These are phyloP conservation scores for Madurella fahalii DNA, from an alignment of 2,329 filamentous ascomycete genomes.

Conservation along the genomic window DNA sequence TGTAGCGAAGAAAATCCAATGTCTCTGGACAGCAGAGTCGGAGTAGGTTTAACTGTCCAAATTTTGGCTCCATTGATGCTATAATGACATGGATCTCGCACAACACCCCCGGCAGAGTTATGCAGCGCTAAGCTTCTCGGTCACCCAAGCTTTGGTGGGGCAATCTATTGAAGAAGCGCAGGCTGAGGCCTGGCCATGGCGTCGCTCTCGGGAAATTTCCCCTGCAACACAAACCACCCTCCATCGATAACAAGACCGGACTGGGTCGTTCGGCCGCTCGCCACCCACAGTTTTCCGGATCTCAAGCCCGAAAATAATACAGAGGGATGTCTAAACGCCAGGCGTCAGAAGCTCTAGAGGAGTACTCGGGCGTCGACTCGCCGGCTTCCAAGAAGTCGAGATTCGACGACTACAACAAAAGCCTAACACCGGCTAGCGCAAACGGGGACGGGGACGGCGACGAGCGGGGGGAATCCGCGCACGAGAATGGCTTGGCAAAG, in stretches of 20 bases:
- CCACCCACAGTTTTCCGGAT: too few species aligned
- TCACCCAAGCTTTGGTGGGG: slow-evolving; percentile 17
- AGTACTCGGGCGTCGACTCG: slow-evolving; percentile 50
- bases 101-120: too few species aligned
- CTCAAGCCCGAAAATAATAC: not conserved
- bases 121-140: slow-evolving; percentile 7
- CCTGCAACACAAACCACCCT: not conserved
- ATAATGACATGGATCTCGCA: too few species aligned
- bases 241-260: not conserved
- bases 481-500: slow-evolving; percentile 23
- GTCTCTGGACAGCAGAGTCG: not conserved
- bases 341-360: slow-evolving; percentile 58
- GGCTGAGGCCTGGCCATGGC: not conserved
- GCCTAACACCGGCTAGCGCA: slow-evolving; percentile 26
- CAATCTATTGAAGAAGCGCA: slow-evolving; percentile 2
- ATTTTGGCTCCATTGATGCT: not conserved
- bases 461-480: slow-evolving; percentile 14
- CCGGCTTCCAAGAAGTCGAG: slow-evolving; percentile 58
- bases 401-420: slow-evolving; percentile 40
- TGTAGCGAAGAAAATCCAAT: not conserved
- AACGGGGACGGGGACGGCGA: slow-evolving; percentile 24
- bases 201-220: slow-evolving; percentile 3
- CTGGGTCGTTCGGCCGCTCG: not conserved
- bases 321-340: slow-evolving; percentile 46
- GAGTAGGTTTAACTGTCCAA: not conserved